Conservation (phyloP, 306 rosid genomes). For the Gleditsia sinensis region DNA sequence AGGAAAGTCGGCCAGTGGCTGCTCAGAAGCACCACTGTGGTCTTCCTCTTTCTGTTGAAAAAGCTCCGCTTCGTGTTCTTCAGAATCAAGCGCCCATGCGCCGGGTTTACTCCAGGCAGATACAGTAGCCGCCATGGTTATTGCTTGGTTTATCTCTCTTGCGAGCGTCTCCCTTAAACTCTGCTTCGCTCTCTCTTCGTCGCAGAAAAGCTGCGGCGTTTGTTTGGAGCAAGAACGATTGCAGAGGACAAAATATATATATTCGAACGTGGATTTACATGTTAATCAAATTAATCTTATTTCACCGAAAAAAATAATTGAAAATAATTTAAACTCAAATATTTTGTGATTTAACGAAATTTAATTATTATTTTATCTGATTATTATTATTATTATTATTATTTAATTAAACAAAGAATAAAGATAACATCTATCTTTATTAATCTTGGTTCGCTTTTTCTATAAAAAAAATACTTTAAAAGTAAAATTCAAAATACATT, state of each 20-base stretch:
- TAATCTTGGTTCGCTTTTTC: too few relatives aligned
- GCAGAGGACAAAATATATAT: background rate
- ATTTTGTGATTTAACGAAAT: too few relatives aligned
- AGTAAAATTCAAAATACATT: too few relatives aligned
- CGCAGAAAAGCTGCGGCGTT: slow-evolving; percentile 29
- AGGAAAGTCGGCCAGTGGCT: slow-evolving; percentile 68
- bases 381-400: too few relatives aligned
- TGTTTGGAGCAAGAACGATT: background rate
- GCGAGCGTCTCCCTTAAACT: background rate
- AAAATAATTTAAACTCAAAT: too few relatives aligned
- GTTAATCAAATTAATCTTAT: too few relatives aligned
- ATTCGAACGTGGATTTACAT: too few relatives aligned
- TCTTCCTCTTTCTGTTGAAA: slow-evolving; percentile 47
- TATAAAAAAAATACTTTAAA: too few relatives aligned
- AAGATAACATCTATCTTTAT: too few relatives aligned
- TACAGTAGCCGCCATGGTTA: slow-evolving; percentile 83
- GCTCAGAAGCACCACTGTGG: background rate
- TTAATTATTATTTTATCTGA: too few relatives aligned
- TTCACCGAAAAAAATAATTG: too few relatives aligned
- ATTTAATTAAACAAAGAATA: too few relatives aligned
- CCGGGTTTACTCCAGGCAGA: slow-evolving; percentile 94
- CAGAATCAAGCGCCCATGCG: slow-evolving; percentile 94
- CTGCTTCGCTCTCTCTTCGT: background rate
- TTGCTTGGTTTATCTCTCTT: background rate
- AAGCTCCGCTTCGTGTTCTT: slow-evolving; percentile 75